Percentiles rank a stretch among this genome's conserved stretches.
Conservation (phyloP, 1,284 basidiomycete genomes). For the Cystobasidium slooffiae region DNA sequence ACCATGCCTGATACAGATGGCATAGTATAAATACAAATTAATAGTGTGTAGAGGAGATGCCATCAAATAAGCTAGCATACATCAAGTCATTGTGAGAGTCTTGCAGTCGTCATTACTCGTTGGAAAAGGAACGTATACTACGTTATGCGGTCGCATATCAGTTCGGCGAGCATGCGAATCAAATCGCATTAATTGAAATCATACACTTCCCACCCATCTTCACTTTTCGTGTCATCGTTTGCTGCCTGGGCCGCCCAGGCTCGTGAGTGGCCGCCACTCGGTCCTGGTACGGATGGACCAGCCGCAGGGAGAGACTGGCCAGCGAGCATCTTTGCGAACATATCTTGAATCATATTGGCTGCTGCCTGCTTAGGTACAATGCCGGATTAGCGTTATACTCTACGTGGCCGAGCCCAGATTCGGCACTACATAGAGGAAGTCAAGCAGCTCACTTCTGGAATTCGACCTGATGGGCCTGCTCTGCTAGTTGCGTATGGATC, state of each 20-base stretch:
- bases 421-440: no score
- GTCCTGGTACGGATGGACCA: background rate
- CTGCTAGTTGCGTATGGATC: slow-evolving; percentile 14
- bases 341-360: background rate
- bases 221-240: slow-evolving; percentile 1
- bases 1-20: background rate
- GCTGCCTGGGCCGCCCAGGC: background rate
- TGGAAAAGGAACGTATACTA: no score
- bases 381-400: no score
- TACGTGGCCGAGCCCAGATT: no score
- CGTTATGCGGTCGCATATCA: no score
- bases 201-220: slow-evolving; percentile 3
- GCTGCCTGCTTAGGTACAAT: background rate
- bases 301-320: background rate
- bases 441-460: background rate
- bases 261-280: background rate
- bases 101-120: no score
- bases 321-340: background rate
- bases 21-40: background rate
- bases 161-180: background rate
- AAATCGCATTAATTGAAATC: background rate
- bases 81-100: no score
- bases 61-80: no score
- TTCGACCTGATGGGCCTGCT: background rate
- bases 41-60: no score